Conservation (phyloP, 73 alveolate genomes). For the Paraurostyla sp. region DNA sequence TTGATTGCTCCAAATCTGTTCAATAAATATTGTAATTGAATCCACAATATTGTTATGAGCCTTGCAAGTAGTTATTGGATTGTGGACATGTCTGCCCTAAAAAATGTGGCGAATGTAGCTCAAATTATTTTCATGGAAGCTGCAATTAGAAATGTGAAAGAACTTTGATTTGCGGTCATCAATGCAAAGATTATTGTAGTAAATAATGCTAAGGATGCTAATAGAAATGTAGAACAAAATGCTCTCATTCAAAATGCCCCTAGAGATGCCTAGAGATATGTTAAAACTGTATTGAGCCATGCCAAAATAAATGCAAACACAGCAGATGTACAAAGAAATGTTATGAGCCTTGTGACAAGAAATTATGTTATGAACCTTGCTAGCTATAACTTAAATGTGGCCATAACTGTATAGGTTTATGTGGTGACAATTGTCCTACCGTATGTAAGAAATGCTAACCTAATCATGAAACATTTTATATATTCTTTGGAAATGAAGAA, state of each 20-base stretch:
- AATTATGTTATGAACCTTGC: constrained; percentile 79
- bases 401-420: constrained; percentile 84
- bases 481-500: constrained; percentile 79
- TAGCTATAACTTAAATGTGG: constrained; percentile 72
- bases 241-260: constrained; percentile 81
- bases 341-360: constrained; percentile 73
- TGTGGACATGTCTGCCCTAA: constrained; percentile 85
- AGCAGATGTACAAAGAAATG: constrained; percentile 72
- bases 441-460: constrained; percentile 78
- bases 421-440: constrained; percentile 91
- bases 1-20: background rate
- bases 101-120: constrained; percentile 79
- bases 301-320: constrained; percentile 77
- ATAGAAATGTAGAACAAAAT: constrained; percentile 72
- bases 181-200: constrained; percentile 78
- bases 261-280: constrained; percentile 78
- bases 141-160: constrained; percentile 74
- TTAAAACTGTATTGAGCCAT: constrained; percentile 70
- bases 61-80: background rate
- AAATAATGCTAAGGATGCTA: constrained; percentile 75
- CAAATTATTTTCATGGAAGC: constrained; percentile 65
- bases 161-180: constrained; percentile 83
- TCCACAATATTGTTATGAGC: background rate
- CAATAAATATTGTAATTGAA: background rate
- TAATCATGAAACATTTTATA: constrained; percentile 73